Conservation (phyloP, 2,329 filamentous ascomycete genomes). For the Xylariales sp. region DNA sequence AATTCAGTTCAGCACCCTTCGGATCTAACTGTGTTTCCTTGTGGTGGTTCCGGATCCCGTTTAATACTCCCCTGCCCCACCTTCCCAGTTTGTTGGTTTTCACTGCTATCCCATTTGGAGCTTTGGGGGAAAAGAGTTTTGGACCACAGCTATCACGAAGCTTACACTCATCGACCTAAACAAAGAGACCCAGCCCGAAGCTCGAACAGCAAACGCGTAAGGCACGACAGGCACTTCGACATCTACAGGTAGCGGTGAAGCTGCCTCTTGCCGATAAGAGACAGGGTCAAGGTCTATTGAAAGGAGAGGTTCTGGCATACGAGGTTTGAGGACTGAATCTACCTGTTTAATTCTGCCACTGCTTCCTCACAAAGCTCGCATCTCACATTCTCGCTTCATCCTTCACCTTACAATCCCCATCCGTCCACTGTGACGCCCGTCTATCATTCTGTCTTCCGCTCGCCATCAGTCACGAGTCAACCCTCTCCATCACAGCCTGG, state of each 20-base stretch:
- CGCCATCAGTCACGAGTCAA: slow-evolving; percentile 8
- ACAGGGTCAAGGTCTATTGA: neutral
- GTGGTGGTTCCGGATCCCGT: neutral
- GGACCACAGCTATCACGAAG: too few relatives aligned
- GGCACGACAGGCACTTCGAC: too few relatives aligned
- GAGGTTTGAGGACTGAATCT: slow-evolving; percentile 36
- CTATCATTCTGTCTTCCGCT: slow-evolving; percentile 3
- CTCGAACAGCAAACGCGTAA: too few relatives aligned
- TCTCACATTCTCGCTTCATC: slow-evolving; percentile 19
- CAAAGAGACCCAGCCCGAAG: too few relatives aligned
- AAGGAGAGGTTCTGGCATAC: too few relatives aligned
- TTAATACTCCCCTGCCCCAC: neutral
- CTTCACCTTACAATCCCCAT: slow-evolving; percentile 25
- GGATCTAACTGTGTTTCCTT: neutral
- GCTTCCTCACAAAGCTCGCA: slow-evolving; percentile 13
- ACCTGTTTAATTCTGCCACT: slow-evolving; percentile 25
- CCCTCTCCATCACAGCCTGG: too few relatives aligned
- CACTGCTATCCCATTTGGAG: too few relatives aligned
- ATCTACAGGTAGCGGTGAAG: slow-evolving; percentile 1
- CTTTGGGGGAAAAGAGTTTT: too few relatives aligned
- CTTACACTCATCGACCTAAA: too few relatives aligned
- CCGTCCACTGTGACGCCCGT: too few relatives aligned
- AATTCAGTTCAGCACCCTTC: neutral
- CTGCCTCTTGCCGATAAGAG: neutral
- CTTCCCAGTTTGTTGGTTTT: too few relatives aligned